Percentiles rank a stretch among this genome's conserved stretches.
Conservation (phyloP, 2,329 filamentous ascomycete genomes). For the Sporothrix phasma region DNA sequence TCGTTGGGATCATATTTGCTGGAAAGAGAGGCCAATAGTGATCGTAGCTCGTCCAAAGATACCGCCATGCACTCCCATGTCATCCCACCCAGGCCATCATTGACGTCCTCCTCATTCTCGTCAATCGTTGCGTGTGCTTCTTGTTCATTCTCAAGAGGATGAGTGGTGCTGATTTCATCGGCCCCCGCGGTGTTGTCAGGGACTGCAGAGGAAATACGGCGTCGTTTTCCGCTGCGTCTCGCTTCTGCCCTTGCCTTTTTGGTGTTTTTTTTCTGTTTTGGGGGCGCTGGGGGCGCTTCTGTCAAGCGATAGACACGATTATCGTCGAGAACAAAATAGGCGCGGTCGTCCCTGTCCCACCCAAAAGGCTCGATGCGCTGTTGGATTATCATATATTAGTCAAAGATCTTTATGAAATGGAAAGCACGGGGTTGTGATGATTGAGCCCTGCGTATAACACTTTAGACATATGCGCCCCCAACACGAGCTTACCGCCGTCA, state of each 20-base stretch:
- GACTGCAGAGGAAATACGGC: slow-evolving; percentile 43
- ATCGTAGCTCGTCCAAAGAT: slow-evolving; percentile 64
- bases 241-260: slow-evolving; percentile 54
- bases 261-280: slow-evolving; percentile 53
- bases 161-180: slow-evolving; percentile 27
- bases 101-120: slow-evolving; percentile 23
- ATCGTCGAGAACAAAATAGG: slow-evolving; percentile 87
- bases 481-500: slow-evolving; percentile 21
- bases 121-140: slow-evolving; percentile 24
- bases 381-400: background rate
- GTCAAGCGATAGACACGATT: slow-evolving; percentile 83
- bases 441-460: no score
- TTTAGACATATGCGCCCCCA: no score
- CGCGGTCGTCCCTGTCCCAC: slow-evolving; percentile 78
- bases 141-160: slow-evolving; percentile 18
- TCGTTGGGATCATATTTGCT: slow-evolving; percentile 79
- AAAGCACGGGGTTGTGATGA: no score
- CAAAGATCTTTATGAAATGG: background rate
- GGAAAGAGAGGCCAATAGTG: slow-evolving; percentile 59
- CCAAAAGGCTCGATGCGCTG: slow-evolving; percentile 73
- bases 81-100: slow-evolving; percentile 62
- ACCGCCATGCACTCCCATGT: slow-evolving; percentile 90
- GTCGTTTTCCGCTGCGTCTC: slow-evolving; percentile 64
- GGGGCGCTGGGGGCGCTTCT: slow-evolving; percentile 55
- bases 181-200: slow-evolving; percentile 29